These are phyloP conservation scores for Russula ochroleuca DNA, from an alignment of 768 basidiomycete species.

Conservation along the genomic window DNA sequence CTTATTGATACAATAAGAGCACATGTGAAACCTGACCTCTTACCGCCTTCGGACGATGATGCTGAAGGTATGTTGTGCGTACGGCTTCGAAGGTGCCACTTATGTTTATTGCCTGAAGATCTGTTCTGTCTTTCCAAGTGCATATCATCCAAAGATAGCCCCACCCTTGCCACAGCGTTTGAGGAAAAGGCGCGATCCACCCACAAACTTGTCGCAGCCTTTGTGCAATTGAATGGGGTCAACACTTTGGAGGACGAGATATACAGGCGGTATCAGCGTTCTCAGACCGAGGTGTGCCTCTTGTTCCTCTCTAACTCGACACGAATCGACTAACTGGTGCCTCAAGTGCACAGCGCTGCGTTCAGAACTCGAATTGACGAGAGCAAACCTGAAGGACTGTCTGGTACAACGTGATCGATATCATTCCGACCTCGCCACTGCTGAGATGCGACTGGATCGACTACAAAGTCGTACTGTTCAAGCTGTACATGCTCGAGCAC, in stretches of 20 bases:
- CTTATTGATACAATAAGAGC: conserved; percentile 62
- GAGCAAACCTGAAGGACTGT: conserved; percentile 47
- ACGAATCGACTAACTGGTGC: conserved; percentile 18
- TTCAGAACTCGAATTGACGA: conserved; percentile 53
- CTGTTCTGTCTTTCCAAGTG: conserved; percentile 24
- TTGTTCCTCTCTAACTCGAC: neutral
- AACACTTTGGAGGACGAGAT: conserved; percentile 38
- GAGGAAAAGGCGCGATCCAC: conserved; percentile 56
- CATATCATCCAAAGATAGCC: conserved; percentile 30
- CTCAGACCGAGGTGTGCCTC: conserved; percentile 55
- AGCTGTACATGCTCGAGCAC: conserved; percentile 12
- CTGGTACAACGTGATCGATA: conserved; percentile 47
- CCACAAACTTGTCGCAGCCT: conserved; percentile 52
- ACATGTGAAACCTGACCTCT: conserved; percentile 50
- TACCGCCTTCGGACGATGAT: conserved; percentile 40
- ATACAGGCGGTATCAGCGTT: conserved; percentile 48
- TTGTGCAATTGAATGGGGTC: conserved; percentile 45
- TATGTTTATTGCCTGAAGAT: conserved; percentile 28
- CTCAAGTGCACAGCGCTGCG: conserved; percentile 53
- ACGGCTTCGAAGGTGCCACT: neutral
- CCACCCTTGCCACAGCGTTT: conserved; percentile 41
- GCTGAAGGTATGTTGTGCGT: conserved; percentile 24
- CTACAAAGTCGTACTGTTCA: conserved; percentile 50
- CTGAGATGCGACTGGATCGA: conserved; percentile 62
- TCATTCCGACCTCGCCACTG: conserved; percentile 47